Conservation (phyloP, 1,284 basidiomycete species). For the Cryptococcus sp. region DNA sequence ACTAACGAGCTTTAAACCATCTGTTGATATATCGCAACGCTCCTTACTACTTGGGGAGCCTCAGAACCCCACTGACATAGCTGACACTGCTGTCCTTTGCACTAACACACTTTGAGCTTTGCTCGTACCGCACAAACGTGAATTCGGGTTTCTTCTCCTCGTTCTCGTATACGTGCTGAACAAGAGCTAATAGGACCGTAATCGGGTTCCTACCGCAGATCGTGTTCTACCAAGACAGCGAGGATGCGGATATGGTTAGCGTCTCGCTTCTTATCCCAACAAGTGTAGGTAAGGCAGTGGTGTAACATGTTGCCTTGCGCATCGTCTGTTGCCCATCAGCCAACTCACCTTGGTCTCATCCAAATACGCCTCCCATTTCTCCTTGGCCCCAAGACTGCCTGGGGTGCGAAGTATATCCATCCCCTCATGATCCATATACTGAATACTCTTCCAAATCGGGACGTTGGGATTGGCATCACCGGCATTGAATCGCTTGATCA, state of each 20-base stretch:
- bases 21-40: not conserved
- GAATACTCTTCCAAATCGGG: slow-evolving; percentile 65
- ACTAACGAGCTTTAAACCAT: not conserved
- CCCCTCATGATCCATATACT: slow-evolving; percentile 52
- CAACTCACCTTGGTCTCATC: slow-evolving; percentile 59
- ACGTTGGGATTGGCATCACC: slow-evolving; percentile 70
- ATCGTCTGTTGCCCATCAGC: not conserved
- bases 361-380: slow-evolving; percentile 73
- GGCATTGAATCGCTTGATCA: slow-evolving; percentile 34
- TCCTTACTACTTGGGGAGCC: slow-evolving; percentile 19
- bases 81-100: slow-evolving; percentile 85
- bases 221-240: slow-evolving; percentile 68
- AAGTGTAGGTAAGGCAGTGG: not conserved
- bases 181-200: slow-evolving; percentile 79
- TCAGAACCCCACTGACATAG: slow-evolving; percentile 74
- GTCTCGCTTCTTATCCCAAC: not conserved
- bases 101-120: slow-evolving; percentile 74
- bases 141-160: slow-evolving; percentile 29
- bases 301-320: not conserved
- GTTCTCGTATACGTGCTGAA: slow-evolving; percentile 62
- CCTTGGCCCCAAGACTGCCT: slow-evolving; percentile 58
- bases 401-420: slow-evolving; percentile 41
- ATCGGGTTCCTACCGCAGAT: slow-evolving; percentile 97
- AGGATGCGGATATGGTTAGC: not conserved
- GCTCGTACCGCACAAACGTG: slow-evolving; percentile 86